phyloP scores from a whole-genome alignment of 306 rosid genomes.

The Rosa chinensis region DNA sequence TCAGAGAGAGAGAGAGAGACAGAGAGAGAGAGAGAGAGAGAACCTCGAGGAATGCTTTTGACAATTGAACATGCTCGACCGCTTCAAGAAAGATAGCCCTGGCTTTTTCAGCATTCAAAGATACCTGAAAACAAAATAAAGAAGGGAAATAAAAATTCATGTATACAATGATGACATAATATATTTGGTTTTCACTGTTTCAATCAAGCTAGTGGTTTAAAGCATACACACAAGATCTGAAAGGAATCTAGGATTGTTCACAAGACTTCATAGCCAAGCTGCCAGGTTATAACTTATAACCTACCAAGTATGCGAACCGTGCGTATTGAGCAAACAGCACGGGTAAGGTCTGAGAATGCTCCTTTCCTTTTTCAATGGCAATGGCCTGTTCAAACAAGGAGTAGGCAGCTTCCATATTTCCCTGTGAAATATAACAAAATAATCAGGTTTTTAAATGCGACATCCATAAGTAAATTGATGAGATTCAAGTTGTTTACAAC shows the following conservation, averaged over 20 bases:
- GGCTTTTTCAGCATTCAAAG: conserved; percentile 80
- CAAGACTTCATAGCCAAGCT: background rate
- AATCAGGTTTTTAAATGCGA: conserved; percentile 9
- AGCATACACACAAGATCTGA: background rate
- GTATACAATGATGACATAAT: background rate
- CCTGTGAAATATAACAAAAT: conserved; percentile 52
- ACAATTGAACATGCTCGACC: conserved; percentile 65
- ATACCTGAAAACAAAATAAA: conserved; percentile 48
- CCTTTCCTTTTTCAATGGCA: conserved; percentile 96
- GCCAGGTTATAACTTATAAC: background rate
- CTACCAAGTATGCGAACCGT: conserved; percentile 83
- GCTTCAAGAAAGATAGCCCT: conserved; percentile 71
- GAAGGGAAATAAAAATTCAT: background rate
- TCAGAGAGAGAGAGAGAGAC: conserved; percentile 3
- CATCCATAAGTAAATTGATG: conserved; percentile 15
- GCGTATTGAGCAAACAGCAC: conserved; percentile 87
- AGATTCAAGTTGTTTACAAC: conserved; percentile 14
- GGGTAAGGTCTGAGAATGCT: conserved; percentile 81
- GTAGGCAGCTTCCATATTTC: conserved; percentile 78
- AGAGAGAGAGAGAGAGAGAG: conserved; percentile 21
- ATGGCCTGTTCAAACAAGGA: conserved; percentile 87
- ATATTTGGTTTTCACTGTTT: background rate
- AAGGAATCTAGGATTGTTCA: background rate
- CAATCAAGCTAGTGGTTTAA: background rate
- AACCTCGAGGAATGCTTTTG: conserved; percentile 86